These are phyloP conservation scores for Collybiopsis confluens DNA, from an alignment of 768 basidiomycete genomes.

Conservation along the genomic window DNA sequence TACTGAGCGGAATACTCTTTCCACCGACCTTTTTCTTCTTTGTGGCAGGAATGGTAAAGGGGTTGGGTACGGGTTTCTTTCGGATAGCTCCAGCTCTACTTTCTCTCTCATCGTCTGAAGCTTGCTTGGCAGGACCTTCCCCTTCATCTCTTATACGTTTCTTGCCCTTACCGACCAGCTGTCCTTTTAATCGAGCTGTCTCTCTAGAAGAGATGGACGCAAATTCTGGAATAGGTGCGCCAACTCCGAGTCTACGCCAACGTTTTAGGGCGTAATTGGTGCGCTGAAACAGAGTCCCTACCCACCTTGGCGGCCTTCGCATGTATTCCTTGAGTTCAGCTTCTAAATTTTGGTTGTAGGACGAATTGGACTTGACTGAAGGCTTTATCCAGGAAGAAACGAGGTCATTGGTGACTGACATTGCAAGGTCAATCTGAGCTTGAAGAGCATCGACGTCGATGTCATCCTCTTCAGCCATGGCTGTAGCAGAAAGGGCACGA, in stretches of 20 bases:
- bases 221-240: slow-evolving; percentile 54
- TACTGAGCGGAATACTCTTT: not conserved
- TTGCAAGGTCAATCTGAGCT: slow-evolving; percentile 78
- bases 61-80: slow-evolving; percentile 58
- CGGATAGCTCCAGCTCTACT: slow-evolving; percentile 53
- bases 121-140: slow-evolving; percentile 15
- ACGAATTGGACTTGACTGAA: slow-evolving; percentile 31
- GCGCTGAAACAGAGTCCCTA: slow-evolving; percentile 9
- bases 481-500: not conserved
- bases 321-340: slow-evolving; percentile 64
- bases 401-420: slow-evolving; percentile 71
- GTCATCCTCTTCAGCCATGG: slow-evolving; percentile 40
- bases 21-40: slow-evolving; percentile 33
- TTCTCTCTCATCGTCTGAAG: slow-evolving; percentile 50
- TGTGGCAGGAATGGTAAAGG: slow-evolving; percentile 44
- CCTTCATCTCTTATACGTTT: slow-evolving; percentile 43
- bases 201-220: slow-evolving; percentile 44
- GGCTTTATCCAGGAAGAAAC: slow-evolving; percentile 77
- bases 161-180: slow-evolving; percentile 44
- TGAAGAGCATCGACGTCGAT: slow-evolving; percentile 68
- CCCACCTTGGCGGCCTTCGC: slow-evolving; percentile 68
- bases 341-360: slow-evolving; percentile 31
- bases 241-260: slow-evolving; percentile 63
- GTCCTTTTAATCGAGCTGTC: slow-evolving; percentile 56
- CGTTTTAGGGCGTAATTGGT: slow-evolving; percentile 10